Conservation (phyloP, 108 stramenopile species). For the Nannochloropsis oceanica region DNA sequence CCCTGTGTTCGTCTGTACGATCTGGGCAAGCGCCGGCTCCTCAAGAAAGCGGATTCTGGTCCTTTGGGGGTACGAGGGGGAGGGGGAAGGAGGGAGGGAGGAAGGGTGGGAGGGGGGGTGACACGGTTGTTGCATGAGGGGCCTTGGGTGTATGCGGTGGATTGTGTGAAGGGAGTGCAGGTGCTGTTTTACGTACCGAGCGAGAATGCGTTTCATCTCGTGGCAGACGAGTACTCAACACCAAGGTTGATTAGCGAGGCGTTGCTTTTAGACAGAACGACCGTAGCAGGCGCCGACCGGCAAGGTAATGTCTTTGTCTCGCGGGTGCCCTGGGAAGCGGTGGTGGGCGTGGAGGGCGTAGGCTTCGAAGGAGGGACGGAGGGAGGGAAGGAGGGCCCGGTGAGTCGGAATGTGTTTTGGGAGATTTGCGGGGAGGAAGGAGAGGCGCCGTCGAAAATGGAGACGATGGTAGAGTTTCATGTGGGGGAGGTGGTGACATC, state of each 20-base stretch:
- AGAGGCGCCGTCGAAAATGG: background rate
- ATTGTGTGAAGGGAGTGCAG: background rate
- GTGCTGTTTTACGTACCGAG: background rate
- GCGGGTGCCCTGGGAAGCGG: background rate
- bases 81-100: background rate
- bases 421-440: background rate
- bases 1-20: background rate
- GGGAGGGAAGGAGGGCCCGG: background rate
- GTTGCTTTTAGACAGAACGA: background rate
- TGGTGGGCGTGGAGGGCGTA: background rate
- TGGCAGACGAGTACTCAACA: background rate
- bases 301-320: background rate
- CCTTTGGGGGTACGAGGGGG: background rate
- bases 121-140: background rate
- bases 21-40: background rate
- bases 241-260: background rate
- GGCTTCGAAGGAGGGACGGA: background rate
- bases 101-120: background rate
- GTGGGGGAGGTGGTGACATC: background rate
- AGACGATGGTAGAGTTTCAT: background rate
- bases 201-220: background rate
- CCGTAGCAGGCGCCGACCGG: background rate
- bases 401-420: background rate
- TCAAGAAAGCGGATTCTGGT: background rate
- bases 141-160: background rate